A percentile compares a stretch with the other conserved stretches of the same genome.
These are phyloP conservation scores for Cladophialophora exuberans DNA, from an alignment of 2,329 filamentous ascomycete species.

Conservation along the genomic window DNA sequence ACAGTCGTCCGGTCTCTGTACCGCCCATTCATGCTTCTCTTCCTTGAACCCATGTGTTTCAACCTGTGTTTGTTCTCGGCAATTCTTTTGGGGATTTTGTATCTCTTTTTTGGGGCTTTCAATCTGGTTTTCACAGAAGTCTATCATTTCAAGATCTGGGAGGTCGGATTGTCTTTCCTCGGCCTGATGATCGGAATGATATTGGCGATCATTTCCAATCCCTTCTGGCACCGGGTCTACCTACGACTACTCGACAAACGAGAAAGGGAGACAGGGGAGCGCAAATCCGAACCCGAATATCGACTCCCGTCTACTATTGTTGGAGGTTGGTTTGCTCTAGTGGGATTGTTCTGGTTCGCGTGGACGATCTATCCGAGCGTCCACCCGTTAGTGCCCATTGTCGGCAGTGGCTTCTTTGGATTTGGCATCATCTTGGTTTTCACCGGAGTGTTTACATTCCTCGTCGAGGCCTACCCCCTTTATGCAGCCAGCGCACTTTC, in stretches of 20 bases:
- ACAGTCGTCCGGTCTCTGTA: slow-evolving; percentile 61
- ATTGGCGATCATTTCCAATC: slow-evolving; percentile 49
- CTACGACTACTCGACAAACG: slow-evolving; percentile 44
- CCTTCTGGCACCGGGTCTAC: slow-evolving; percentile 52
- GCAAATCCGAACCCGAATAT: slow-evolving; percentile 79
- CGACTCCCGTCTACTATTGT: slow-evolving; percentile 73
- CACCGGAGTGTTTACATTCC: slow-evolving; percentile 83
- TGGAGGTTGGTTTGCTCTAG: slow-evolving; percentile 76
- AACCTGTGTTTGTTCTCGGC: slow-evolving; percentile 46
- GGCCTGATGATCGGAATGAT: slow-evolving; percentile 54
- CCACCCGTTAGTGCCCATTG: slow-evolving; percentile 76
- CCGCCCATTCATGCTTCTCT: slow-evolving; percentile 50
- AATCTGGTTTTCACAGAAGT: slow-evolving; percentile 45
- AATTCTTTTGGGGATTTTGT: slow-evolving; percentile 46
- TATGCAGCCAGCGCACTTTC: slow-evolving; percentile 68
- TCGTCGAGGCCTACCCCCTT: slow-evolving; percentile 64
- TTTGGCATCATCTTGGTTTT: slow-evolving; percentile 76
- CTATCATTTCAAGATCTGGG: slow-evolving; percentile 42
- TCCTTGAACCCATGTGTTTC: slow-evolving; percentile 48
- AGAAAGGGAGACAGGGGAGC: slow-evolving; percentile 38
- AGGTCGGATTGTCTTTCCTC: slow-evolving; percentile 48
- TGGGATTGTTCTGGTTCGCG: slow-evolving; percentile 84
- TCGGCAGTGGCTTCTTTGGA: slow-evolving; percentile 73
- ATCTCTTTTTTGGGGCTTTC: slow-evolving; percentile 48
- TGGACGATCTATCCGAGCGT: slow-evolving; percentile 78